Evolutionary conservation across 257 asterid genomes (phyloP).

Genomic region (Phtheirospermum japonicum): DNA sequence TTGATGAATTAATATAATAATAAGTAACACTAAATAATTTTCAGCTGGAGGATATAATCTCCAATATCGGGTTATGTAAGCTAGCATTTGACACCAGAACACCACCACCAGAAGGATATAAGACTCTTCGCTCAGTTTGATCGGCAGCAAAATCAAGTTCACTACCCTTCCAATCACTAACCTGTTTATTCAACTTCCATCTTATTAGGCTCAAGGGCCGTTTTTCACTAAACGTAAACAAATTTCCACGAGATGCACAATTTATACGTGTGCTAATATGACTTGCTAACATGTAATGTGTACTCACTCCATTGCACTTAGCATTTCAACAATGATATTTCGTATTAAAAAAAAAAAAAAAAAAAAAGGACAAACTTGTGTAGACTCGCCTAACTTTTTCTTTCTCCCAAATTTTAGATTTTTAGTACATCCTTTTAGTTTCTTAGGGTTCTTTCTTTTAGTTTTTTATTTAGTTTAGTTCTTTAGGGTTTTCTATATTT

Average conservation of each 20-base stretch:
- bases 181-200: conserved; percentile 41
- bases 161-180: conserved; percentile 81
- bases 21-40: conserved; percentile 16
- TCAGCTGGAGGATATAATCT: conserved; percentile 50
- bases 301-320: no score
- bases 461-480: no score
- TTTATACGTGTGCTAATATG: background rate
- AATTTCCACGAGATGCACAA: background rate
- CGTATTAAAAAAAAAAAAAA: no score
- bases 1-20: background rate
- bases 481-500: no score
- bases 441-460: no score
- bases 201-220: background rate
- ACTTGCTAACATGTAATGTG: background rate
- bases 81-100: conserved; percentile 63
- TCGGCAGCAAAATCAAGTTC: conserved; percentile 68
- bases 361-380: no score
- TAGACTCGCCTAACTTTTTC: no score
- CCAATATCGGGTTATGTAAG: conserved; percentile 54
- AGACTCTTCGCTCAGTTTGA: conserved; percentile 53
- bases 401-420: no score
- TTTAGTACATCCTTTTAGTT: no score
- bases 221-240: background rate
- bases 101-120: conserved; percentile 83
- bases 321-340: background rate